These are phyloP conservation scores for Clitopilus passeckerianus DNA, from an alignment of 768 basidiomycete species.

Conservation along the genomic window DNA sequence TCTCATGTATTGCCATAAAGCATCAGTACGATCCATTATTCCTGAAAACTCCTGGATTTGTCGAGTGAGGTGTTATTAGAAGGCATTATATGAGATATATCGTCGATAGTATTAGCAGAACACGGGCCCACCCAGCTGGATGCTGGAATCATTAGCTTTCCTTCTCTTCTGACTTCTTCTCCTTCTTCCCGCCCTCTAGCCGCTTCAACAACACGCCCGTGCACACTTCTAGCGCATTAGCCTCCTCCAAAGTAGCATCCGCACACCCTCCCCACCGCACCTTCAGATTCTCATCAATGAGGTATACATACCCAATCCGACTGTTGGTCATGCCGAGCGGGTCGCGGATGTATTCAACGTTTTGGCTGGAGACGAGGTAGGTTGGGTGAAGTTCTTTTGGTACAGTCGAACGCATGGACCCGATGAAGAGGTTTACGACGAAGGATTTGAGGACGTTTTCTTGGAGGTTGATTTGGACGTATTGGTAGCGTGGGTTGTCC, in stretches of 20 bases:
- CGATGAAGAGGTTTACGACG: conserved; percentile 82
- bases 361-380: conserved; percentile 79
- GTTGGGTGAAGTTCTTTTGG: conserved; percentile 61
- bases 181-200: conserved; percentile 27
- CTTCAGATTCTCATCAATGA: conserved; percentile 80
- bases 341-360: conserved; percentile 81
- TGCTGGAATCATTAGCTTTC: too few relatives aligned
- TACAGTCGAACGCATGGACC: conserved; percentile 61
- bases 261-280: conserved; percentile 93
- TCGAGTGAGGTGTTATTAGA: too few relatives aligned
- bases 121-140: too few relatives aligned
- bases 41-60: too few relatives aligned
- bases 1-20: too few relatives aligned
- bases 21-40: too few relatives aligned
- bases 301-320: conserved; percentile 87
- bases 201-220: conserved; percentile 58
- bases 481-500: conserved; percentile 60
- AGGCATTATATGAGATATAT: too few relatives aligned
- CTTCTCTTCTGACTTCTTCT: conserved; percentile 20
- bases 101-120: too few relatives aligned
- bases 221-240: conserved; percentile 62
- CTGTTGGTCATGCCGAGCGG: conserved; percentile 86
- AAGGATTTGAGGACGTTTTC: conserved; percentile 91
- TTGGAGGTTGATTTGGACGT: conserved; percentile 87
- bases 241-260: conserved; percentile 74